Percentiles rank a stretch among this genome's conserved stretches.
Evolutionary conservation across 106 monocot species (phyloP).

Genomic region (Dioscorea dumetorum): DNA sequence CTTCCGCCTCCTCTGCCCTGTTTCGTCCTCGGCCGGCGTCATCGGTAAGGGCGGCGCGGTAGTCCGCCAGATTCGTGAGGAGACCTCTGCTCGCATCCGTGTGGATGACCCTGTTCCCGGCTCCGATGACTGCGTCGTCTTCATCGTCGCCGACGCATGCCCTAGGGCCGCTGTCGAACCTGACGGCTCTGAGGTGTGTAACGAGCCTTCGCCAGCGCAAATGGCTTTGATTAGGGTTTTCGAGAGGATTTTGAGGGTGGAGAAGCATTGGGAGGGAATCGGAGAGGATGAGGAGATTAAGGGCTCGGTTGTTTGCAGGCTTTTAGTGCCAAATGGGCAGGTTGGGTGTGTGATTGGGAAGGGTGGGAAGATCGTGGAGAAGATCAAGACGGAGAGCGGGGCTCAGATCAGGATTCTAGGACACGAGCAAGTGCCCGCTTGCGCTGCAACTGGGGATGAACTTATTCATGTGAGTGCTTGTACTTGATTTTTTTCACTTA

Average conservation of each 20-base stretch:
- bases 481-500: no score
- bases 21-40: constrained; percentile 31
- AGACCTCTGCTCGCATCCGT: constrained; percentile 37
- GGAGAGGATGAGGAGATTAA: constrained; percentile 20
- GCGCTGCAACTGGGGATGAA: constrained; percentile 48
- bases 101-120: constrained; percentile 42
- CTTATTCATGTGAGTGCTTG: constrained; percentile 47
- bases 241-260: constrained; percentile 44
- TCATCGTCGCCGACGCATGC: constrained; percentile 19
- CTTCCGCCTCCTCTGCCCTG: constrained; percentile 63
- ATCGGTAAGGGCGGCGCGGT: constrained; percentile 52
- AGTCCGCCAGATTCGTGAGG: constrained; percentile 35
- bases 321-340: constrained; percentile 35
- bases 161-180: neutral
- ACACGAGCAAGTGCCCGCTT: constrained; percentile 43
- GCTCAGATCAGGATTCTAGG: constrained; percentile 56
- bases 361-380: constrained; percentile 67
- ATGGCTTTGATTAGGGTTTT: constrained; percentile 59
- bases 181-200: neutral
- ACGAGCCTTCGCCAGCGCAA: constrained; percentile 39
- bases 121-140: constrained; percentile 46
- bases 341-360: constrained; percentile 65
- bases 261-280: constrained; percentile 7
- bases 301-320: constrained; percentile 31
- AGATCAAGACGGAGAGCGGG: constrained; percentile 53